Evolutionary conservation across 176 grass and related monocot genomes (phyloP), one percentile per base, ranked within the genome.

Genomic region (Oryza meyeriana): DNA sequence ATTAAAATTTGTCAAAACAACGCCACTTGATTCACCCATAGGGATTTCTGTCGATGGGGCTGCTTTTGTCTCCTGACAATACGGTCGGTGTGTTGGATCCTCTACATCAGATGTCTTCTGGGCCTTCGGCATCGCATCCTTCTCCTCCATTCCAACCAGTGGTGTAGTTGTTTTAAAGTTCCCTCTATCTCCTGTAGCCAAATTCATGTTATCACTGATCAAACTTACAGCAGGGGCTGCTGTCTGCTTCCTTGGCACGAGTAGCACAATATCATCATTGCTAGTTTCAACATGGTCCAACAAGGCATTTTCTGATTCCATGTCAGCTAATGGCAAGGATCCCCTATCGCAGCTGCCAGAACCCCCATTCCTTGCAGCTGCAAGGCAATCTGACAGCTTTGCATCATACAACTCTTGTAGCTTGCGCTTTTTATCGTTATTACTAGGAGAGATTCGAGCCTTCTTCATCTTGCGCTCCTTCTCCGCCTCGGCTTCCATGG

Each of bases 331-430:
- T 61, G 72, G 50, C n/a, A 40, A 47, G 38, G 71, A 62, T 69
- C 79, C 71, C 48, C 48, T 39, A 30, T 71, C 69, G 65, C 41
- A 81, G 45, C 61, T 52, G 24, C 79, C 32, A 50, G 52, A 47
- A 70, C 66, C 59, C 30, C 36, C 84, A 4, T 64, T 65, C 66
- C 39, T 79, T 68, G 68, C 71, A 71, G 47, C 29, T 68, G 80
- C 69, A 88, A 80, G 83, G 83, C 83, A 87, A 84, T 82, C 69
- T 2, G 94, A 88, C 32, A 92, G 36, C 61, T 89, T 87, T 31
- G 86, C 20, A 89, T 95, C 90, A 74, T 98, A 98, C 72, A 92
- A 77, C 63, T 98, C 95, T 85, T 93, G 83, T 80, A 98, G 50
- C 75, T 90, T 94, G 72, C 88, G 86, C 58, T 88, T 98, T 87